Percentiles rank a stretch among this genome's conserved stretches.
Conservation (phyloP, 192 early-diverging fungal genomes). For the Neocallimastix lanati region DNA sequence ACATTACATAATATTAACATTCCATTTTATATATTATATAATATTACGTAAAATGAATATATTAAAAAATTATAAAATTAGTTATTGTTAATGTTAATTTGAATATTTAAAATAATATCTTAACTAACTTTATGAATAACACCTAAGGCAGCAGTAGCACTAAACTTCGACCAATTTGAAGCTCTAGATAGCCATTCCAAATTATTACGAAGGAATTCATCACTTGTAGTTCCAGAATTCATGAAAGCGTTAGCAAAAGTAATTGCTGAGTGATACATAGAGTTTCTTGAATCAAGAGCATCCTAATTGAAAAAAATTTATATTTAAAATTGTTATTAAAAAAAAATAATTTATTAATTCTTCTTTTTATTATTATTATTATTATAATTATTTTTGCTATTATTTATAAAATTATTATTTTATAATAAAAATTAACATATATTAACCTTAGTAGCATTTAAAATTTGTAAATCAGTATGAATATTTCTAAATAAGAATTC, state of each 20-base stretch:
- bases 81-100: too few species aligned
- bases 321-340: too few species aligned
- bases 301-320: constrained; percentile 22
- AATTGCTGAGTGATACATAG: constrained; percentile 84
- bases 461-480: constrained; percentile 83
- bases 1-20: too few species aligned
- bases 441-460: constrained; percentile 69
- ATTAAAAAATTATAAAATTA: too few species aligned
- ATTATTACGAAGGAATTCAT: constrained; percentile 92
- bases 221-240: constrained; percentile 94
- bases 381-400: too few species aligned
- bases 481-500: constrained; percentile 95
- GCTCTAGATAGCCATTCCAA: constrained; percentile 93
- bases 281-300: constrained; percentile 72
- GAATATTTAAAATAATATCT: too few species aligned
- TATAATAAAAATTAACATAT: too few species aligned
- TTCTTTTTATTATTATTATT: too few species aligned
- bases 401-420: too few species aligned
- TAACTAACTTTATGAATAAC: constrained; percentile 76
- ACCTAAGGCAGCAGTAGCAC: constrained; percentile 89
- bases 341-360: too few species aligned
- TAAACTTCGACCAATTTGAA: constrained; percentile 98
- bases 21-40: too few species aligned
- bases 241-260: constrained; percentile 95
- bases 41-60: too few species aligned